Base-by-base conservation (phyloP, 257 asterid genomes). In the Nicotiana obtusifolia region DNA sequence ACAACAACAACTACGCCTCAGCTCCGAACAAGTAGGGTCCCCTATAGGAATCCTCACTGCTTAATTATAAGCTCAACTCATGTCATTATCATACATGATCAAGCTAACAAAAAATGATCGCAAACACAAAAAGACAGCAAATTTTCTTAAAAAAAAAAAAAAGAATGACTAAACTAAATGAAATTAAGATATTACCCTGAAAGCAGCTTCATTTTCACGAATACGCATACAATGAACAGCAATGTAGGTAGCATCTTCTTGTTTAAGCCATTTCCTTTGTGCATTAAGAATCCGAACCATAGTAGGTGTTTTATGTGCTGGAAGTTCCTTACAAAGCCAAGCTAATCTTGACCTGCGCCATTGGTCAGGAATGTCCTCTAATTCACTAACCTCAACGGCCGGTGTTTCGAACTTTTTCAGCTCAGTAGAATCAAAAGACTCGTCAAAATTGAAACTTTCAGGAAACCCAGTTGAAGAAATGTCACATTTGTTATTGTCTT, bases 301-400 rank as follows among this genome's bases (percentile, higher is more conserved):
- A 6, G 97, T 88, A 44, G 88, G 86, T 10, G 88, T 86, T 82
- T 89, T 92, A 79, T 94, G 94, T 82, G 93, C 90, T 61, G 99
- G 97, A 60, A 95, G 94, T 85, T 91, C 97, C 87, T 95, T 95
- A 90, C 99, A 95, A 33, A 95, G 94, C 99, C 99, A 94, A 80
- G 97, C 99, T 89, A 95, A 83, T 86, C 86, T 93, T 71, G 98
- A 82, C 83, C 99, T 89, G 83, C 97, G 91, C 99, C 99, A 95
- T 89, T 91, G 93, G 54, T 94, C 98, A 47, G 98, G 99, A 11
- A 95, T 90, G 71, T 94, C 99, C 6, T 93, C 97, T 44, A 95
- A 90, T 89, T 91, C 91, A 85, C 75, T 88, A 61, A 95, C 93
- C 82, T 90, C 97, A 83, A 94, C 88, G 20, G 81, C 78, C 57